These are phyloP conservation scores for Trichoderma sp. DNA, from an alignment of 2,329 filamentous ascomycete genomes.

Conservation along the genomic window DNA sequence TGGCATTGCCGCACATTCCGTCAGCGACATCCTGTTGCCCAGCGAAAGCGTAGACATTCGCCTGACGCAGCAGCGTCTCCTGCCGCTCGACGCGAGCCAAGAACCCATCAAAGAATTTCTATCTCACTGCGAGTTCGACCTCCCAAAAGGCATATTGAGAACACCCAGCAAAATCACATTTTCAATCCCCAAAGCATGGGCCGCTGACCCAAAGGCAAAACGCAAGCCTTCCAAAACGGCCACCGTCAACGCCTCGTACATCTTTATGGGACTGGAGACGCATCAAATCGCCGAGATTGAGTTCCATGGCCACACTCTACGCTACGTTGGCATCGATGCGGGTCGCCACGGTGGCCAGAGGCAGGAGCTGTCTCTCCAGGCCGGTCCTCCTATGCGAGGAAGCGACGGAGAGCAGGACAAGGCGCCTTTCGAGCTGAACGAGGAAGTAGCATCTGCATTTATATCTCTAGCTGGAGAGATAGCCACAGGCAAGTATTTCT, in stretches of 20 bases:
- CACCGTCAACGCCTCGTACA: conserved; percentile 35
- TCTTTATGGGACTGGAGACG: conserved; percentile 56
- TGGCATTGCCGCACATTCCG: conserved; percentile 35
- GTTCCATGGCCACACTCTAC: conserved; percentile 49
- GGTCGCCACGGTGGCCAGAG: conserved; percentile 54
- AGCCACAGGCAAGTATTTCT: conserved; percentile 37
- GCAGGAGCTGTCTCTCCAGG: conserved; percentile 50
- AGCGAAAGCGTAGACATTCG: conserved; percentile 51
- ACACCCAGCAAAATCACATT: conserved; percentile 41
- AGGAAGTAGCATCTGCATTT: conserved; percentile 29
- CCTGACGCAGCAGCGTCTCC: conserved; percentile 41
- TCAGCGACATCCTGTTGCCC: conserved; percentile 51
- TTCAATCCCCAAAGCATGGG: conserved; percentile 35
- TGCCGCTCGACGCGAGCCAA: conserved; percentile 43
- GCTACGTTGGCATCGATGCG: conserved; percentile 55
- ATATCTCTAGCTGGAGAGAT: conserved; percentile 36
- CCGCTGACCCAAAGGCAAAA: not conserved
- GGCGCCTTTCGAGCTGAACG: not conserved
- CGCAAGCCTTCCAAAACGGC: not conserved
- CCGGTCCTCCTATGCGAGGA: conserved; percentile 12
- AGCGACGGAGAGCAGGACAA: not conserved
- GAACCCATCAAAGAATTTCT: conserved; percentile 49
- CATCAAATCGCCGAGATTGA: conserved; percentile 48
- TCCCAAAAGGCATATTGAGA: conserved; percentile 44
- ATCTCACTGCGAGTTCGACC: conserved; percentile 46